Percentiles rank a stretch among this genome's conserved stretches.
These are phyloP conservation scores for Beta corolliflora DNA, from an alignment of 179 eudicot species.

Conservation along the genomic window DNA sequence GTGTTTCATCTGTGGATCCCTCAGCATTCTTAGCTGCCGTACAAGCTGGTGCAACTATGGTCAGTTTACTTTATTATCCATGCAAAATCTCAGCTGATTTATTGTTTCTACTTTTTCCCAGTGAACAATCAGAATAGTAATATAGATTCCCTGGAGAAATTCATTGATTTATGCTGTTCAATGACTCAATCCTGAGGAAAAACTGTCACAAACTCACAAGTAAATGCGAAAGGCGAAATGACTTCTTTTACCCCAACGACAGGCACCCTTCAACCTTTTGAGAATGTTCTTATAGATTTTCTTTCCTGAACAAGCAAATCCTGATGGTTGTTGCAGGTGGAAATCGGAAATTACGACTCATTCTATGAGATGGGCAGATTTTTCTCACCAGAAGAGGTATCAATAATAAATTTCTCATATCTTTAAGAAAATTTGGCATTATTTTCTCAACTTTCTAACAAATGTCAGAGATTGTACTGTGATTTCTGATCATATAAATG, in stretches of 20 bases:
- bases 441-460: not conserved
- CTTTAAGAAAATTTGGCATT: not conserved
- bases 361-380: slow-evolving; percentile 73
- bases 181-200: no score
- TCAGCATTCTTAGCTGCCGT: slow-evolving; percentile 75
- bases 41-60: slow-evolving; percentile 93
- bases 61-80: slow-evolving; percentile 22
- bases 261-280: no score
- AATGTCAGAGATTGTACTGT: not conserved
- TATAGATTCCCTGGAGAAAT: not conserved
- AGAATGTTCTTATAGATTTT: not conserved
- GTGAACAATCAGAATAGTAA: not conserved
- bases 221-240: no score
- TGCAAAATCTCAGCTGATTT: not conserved
- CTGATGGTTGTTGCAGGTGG: slow-evolving; percentile 55
- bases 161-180: not conserved
- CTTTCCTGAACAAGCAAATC: not conserved
- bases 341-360: slow-evolving; percentile 92
- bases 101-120: not conserved
- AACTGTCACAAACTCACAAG: no score
- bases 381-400: slow-evolving; percentile 88
- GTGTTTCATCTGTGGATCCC: slow-evolving; percentile 92
- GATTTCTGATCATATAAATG: slow-evolving; percentile 4
- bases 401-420: not conserved
- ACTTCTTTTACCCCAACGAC: no score